Base-by-base conservation (phyloP, 2,329 filamentous ascomycete species). In the Colletotrichum agaves region DNA sequence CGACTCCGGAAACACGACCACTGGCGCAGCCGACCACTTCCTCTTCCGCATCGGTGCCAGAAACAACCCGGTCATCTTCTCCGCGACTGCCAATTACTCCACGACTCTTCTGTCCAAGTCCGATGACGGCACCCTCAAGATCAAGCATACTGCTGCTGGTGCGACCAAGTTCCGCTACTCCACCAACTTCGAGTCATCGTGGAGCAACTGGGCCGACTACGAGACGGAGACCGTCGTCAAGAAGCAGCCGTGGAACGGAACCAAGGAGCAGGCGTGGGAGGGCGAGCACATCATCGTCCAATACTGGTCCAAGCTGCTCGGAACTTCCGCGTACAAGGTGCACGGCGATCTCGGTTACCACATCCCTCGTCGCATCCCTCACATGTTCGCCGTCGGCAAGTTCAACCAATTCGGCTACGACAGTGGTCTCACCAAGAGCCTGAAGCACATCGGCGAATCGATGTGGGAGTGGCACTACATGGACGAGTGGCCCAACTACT, bases 321-420 rank as follows among this genome's bases (percentile, higher is more conserved):
- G 87, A 4, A 90, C 87, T 71, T 88, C 86, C 73, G 81, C 83
- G 69, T 87, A 89, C 71, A 76, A 87, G 13, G 87, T 90, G 72
- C 84, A 91, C 71, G 86, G 83, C 33, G 88, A 91, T 75, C 72
- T 78, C 44, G 77, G 78, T 31, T 75, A 76, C 52, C 71, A 75
- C 8, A 74, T 76, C 2, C 77, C 80, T 7, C 80, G 88, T 59
- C 82, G 87, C 41, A 88, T 88, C 73, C 89, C 89, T 3, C 88
- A 91, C 74, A 77, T 91, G 13, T 89, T 86, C 73, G 83, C 88
- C 58, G 87, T 90, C 56, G 89, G 89, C 2, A 80, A 82, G 0
- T 90, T 85, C 76, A 91, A 91, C 73, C 80, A 87, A 67, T 91
- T 86, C 72, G 88, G 89, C 11, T 91, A 84, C 72, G 89, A 91